Evolutionary conservation across 1,284 basidiomycete genomes (phyloP), one percentile per base, ranked within the genome.

Genomic region (Fomitopsis betulina): DNA sequence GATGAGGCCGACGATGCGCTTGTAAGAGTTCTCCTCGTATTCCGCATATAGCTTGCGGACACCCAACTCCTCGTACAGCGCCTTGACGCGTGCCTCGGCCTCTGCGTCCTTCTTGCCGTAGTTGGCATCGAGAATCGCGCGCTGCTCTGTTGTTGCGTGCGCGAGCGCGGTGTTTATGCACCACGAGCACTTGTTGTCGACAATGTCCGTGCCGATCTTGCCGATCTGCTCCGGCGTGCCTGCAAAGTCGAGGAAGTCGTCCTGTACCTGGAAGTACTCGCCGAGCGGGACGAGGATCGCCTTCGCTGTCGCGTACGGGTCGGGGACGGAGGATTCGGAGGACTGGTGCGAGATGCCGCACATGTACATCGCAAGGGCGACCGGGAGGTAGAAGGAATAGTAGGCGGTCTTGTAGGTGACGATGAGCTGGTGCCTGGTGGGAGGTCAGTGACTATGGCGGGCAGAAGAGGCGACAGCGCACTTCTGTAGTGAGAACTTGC

Each of bases 121-220:
- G 76, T 95, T 93, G 42, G 82, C 85, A 65, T 95, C 84, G 35
- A 81, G 83, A 63, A 85, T 68, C 43, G 71, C 71, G 42, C 76
- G 85, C 80, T 82, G 93, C 71, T 68, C 76, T 0, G 81, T 75
- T 2, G 73, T 77, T 2, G 80, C 85, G 53, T 79, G 68, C 17
- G 80, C 77, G 60, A 99, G 82, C 33, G 95, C 96, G 19, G 87
- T 87, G 76, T 98, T 98, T 75, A 99, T 81, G 70, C 91, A 90
- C 97, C 96, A 99, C 42, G 91, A 93, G 78, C 97, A 99, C 78
- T 99, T 99, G 85, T 98, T 98, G 77, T 99, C 96, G 58, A 97
- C 75, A 68, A 99, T 99, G 74, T 99, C 97, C 21, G 96, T 98
- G 33, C 96, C 97, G 63, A 98, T 86, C 79, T 99, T 99, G 62